Evolutionary conservation across 2,329 filamentous ascomycete species (phyloP), one percentile per base, ranked within the genome.

Genomic region (Thyridium curvatum): DNA sequence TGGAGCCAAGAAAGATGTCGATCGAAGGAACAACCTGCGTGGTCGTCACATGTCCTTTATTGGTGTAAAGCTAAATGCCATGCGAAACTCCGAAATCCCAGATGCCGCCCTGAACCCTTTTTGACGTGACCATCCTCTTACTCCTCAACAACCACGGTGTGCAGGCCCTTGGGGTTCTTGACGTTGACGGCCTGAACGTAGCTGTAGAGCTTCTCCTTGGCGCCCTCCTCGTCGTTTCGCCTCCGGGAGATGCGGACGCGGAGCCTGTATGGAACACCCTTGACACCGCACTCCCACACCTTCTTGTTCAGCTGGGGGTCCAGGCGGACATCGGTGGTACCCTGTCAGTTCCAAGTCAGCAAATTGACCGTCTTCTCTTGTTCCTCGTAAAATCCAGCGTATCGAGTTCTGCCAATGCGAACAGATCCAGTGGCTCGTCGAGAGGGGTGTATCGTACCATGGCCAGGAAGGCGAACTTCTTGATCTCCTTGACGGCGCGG

Each of bases 221-320:
- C 93, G 62, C 87, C 88, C 77, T 98, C 93, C 80, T 97, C 93
- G 71, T 98, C 93, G 77, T 98, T 98, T 82, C 93, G 88, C 84
- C 94, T 94, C 74, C 93, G 88, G 66, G 89, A 95, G 75, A 98
- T 96, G 74, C 94, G 89, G 65, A 98, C 83, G 63, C 93, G 91
- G 60, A 98, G 79, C 72, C 94, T 85, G 86, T 84, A 97, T 56
- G 91, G 88, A 55, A 96, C 90, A 64, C 93, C 94, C 86, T 97
- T 98, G 79, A 98, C 83, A 71, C 93, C 93, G 65, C 84, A 78
- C 76, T 98, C 93, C 93, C 93, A 98, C 69, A 98, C 91, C 82
- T 98, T 97, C 87, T 98, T 98, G 86, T 98, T 98, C 64, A 98
- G 77, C 76, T 93, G 86, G 64, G 93, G 93, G 81, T 98, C 93